Evolutionary conservation across 1,284 basidiomycete species (phyloP), one percentile per base, ranked within the genome.

Genomic region (Trametes hirsuta): DNA sequence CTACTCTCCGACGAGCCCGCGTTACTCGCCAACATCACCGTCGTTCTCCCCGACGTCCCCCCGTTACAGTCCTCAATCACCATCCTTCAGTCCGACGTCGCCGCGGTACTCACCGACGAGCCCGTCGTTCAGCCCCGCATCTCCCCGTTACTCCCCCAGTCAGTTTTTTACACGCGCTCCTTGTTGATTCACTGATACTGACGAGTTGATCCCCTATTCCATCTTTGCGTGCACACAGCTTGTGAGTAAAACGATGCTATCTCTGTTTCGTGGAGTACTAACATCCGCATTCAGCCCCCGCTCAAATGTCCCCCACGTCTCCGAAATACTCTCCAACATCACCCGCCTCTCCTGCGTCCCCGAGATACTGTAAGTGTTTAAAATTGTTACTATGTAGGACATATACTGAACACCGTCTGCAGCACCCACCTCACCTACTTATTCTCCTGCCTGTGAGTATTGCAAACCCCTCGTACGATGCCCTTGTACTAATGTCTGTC

Each of bases 1-100:
- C 15, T 95, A 94, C 72, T 95, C 94, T 2, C 94, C 94, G 0
- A 93, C 94, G 2, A 94, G 92, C 66, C 94, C 94, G 30, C 82
- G 87, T 24, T 95, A 94, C 74, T 93, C 91, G 1, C 92, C 92
- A 0, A 91, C 92, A 0, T 93, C 90, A 1, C 93, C 92, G 0
- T 89, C 90, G 14, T 95, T 93, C 80, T 94, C 91, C 3, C 93
- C 93, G 0, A 91, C 93, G 0, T 91, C 88, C 10, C 91, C 91
- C 12, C 83, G 88, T 18, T 93, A 93, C 74, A 91, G 88, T 65
- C 90, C 90, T 1, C 86, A 87, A 69, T 93, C 91, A 0, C 93
- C 93, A 9, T 90, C 89, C 0, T 95, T 94, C 79, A 92, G 88
- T 62, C 91, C 93, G 0, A 91, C 92, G 1, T 93, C 90, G 3